A percentile compares a stretch with the other conserved stretches of the same genome.
Conservation (phyloP, 139 green algal species). For the Chlorella sp. region DNA sequence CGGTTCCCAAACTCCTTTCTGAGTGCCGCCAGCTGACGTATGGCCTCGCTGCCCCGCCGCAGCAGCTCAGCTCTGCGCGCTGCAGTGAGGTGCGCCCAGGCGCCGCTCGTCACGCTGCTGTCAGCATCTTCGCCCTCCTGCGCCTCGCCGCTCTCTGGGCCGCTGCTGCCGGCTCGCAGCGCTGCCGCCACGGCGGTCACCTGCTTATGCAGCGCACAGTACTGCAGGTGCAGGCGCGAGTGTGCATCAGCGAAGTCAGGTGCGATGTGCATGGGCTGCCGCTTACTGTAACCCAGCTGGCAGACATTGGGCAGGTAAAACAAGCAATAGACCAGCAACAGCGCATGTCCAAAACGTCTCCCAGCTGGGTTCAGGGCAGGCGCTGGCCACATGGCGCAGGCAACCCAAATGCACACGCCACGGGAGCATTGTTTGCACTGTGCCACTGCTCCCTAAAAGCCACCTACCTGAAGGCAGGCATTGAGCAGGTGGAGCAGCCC, state of each 20-base stretch:
- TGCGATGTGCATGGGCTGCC: too few relatives aligned
- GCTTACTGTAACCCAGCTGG: too few relatives aligned
- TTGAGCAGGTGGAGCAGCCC: constrained; percentile 35
- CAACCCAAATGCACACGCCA: too few relatives aligned
- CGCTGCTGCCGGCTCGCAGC: neutral
- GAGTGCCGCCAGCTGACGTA: neutral
- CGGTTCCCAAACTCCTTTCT: too few relatives aligned
- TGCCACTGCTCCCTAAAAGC: too few relatives aligned
- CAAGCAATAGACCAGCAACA: too few relatives aligned
- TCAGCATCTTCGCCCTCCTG: neutral
- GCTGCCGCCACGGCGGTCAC: neutral
- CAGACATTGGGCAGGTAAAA: too few relatives aligned
- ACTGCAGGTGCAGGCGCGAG: neutral
- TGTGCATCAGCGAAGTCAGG: too few relatives aligned
- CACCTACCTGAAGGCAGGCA: neutral
- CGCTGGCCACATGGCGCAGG: too few relatives aligned
- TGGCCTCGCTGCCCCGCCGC: neutral
- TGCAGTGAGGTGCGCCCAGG: neutral
- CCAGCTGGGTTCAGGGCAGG: too few relatives aligned
- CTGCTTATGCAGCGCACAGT: constrained; percentile 20
- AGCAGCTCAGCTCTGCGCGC: constrained; percentile 2
- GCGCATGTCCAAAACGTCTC: too few relatives aligned
- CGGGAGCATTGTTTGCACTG: too few relatives aligned
- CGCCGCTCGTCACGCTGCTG: neutral
- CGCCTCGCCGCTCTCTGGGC: neutral